Evolutionary conservation across 2,329 filamentous ascomycete species (phyloP).

Genomic region (Ustulina deusta): DNA sequence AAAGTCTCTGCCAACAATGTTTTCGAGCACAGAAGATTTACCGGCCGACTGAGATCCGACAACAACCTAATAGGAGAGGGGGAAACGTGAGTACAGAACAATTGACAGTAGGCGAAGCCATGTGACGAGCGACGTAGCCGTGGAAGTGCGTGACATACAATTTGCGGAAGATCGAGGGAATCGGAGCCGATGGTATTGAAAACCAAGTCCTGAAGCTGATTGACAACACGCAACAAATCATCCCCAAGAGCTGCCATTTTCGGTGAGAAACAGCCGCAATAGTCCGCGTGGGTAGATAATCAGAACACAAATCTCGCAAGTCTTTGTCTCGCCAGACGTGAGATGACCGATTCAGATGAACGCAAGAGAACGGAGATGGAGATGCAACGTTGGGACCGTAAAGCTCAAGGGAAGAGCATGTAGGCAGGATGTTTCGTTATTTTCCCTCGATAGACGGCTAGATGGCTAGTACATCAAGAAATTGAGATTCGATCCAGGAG

Average conservation of each 20-base stretch:
- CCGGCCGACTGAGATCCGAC: conserved; percentile 98
- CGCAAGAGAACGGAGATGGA: conserved; percentile 1
- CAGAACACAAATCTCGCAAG: conserved; percentile 23
- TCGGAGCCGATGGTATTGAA: conserved; percentile 99
- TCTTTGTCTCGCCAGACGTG: conserved; percentile 11
- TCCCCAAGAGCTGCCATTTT: conserved; percentile 93
- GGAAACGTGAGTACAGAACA: conserved; percentile 31
- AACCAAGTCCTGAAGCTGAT: conserved; percentile 97
- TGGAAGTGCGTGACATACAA: conserved; percentile 71
- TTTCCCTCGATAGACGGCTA: conserved; percentile 8
- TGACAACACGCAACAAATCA: conserved; percentile 93
- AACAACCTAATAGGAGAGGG: conserved; percentile 75
- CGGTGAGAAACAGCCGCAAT: conserved; percentile 2
- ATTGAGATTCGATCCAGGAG: conserved; percentile 19
- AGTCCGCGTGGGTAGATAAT: conserved; percentile 21
- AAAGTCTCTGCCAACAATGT: conserved; percentile 98
- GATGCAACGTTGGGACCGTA: conserved; percentile 12
- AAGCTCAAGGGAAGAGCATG: conserved; percentile 16
- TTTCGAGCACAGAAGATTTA: conserved; percentile 98
- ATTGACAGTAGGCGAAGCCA: conserved; percentile 3
- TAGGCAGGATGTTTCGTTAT: conserved; percentile 17
- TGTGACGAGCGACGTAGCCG: conserved; percentile 28
- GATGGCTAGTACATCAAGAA: conserved; percentile 7
- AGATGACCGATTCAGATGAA: conserved; percentile 15
- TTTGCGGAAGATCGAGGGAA: conserved; percentile 96